Evolutionary conservation across 805 yeast genomes (phyloP).

Genomic region (Metahyphopichia silvanorum): DNA sequence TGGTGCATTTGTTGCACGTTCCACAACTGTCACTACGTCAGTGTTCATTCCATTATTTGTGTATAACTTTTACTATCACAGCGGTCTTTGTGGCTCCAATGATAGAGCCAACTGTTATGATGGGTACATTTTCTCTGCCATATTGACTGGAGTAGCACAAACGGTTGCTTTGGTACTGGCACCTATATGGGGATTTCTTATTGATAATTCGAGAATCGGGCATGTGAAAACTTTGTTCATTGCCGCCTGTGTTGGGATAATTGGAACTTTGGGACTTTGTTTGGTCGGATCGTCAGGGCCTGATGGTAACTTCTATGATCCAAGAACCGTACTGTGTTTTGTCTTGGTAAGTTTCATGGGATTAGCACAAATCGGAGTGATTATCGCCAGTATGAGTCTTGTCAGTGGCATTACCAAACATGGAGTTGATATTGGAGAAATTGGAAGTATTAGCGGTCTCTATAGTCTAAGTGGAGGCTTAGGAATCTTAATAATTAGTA

Average conservation of each 20-base stretch:
- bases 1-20: slow-evolving; percentile 62
- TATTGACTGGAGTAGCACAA: slow-evolving; percentile 66
- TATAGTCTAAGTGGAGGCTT: slow-evolving; percentile 66
- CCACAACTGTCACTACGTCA: slow-evolving; percentile 56
- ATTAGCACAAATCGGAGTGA: slow-evolving; percentile 57
- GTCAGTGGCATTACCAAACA: slow-evolving; percentile 43
- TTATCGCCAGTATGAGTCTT: slow-evolving; percentile 63
- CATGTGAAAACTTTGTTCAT: slow-evolving; percentile 24
- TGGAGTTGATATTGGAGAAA: too few relatives aligned
- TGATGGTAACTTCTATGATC: slow-evolving; percentile 22
- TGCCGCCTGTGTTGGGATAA: slow-evolving; percentile 41
- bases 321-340: slow-evolving; percentile 33
- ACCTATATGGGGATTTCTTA: slow-evolving; percentile 60
- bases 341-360: slow-evolving; percentile 48
- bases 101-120: slow-evolving; percentile 49
- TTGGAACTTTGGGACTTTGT: slow-evolving; percentile 37
- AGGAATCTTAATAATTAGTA: slow-evolving; percentile 59
- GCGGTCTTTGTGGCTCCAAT: slow-evolving; percentile 17
- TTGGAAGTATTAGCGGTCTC: slow-evolving; percentile 69
- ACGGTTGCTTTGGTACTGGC: slow-evolving; percentile 55
- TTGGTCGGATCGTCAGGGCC: slow-evolving; percentile 8
- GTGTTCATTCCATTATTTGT: slow-evolving; percentile 64
- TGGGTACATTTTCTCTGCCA: slow-evolving; percentile 64
- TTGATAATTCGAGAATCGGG: slow-evolving; percentile 40
- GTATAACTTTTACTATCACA: slow-evolving; percentile 46